Evolutionary conservation across 352 stramenopile species (phyloP).

Genomic region (Globisporangium recalcitrans): DNA sequence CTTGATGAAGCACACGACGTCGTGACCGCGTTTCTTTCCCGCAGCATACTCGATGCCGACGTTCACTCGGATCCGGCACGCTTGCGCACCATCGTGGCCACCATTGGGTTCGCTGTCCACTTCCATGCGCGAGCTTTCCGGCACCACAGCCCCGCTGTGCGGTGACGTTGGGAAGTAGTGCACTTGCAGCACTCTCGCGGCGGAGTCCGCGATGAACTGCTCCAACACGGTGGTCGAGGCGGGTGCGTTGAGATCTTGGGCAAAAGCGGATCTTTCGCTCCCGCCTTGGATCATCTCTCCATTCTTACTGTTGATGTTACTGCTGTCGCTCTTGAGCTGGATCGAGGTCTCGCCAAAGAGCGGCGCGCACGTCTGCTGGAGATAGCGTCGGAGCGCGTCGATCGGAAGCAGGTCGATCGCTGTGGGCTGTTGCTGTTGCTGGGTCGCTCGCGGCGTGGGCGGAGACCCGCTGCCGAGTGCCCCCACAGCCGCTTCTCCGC

Average conservation of each 20-base stretch:
- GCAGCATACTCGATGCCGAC: constrained; percentile 68
- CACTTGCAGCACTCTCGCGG: constrained; percentile 66
- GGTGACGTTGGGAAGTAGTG: constrained; percentile 40
- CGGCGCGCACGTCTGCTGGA: constrained; percentile 60
- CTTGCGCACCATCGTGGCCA: constrained; percentile 12
- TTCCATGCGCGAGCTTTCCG: constrained; percentile 11
- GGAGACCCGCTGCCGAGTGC: constrained; percentile 3
- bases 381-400: constrained; percentile 46
- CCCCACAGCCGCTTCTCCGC: constrained; percentile 7
- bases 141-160: not conserved
- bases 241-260: constrained; percentile 31
- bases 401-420: constrained; percentile 38
- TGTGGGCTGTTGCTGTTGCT: constrained; percentile 19
- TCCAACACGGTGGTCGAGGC: constrained; percentile 41
- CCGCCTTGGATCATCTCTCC: not conserved
- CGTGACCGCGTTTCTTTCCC: constrained; percentile 58
- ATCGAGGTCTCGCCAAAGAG: constrained; percentile 52
- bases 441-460: constrained; percentile 15
- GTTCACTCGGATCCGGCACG: constrained; percentile 60
- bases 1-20: constrained; percentile 88
- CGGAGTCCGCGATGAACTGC: constrained; percentile 64
- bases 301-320: not conserved
- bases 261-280: constrained; percentile 25
- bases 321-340: constrained; percentile 24
- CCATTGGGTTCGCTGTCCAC: constrained; percentile 23